Evolutionary conservation across 2,329 filamentous ascomycete genomes (phyloP), one percentile per base, ranked within the genome.

Genomic region (Phymatotrichopsis omnivora): DNA sequence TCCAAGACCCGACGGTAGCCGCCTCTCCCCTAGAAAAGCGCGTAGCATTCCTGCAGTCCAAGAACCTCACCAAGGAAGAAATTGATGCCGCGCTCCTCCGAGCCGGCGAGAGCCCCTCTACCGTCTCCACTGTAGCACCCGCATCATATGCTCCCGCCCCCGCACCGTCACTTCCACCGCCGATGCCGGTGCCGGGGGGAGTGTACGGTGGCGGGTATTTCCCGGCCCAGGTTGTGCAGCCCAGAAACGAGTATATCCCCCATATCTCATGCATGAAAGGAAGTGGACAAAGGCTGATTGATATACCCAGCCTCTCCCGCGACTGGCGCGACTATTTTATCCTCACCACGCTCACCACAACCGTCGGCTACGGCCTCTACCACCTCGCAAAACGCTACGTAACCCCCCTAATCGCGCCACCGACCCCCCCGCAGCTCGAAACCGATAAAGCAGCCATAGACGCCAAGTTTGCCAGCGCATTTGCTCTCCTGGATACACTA

Each of bases 241-340:
- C 23, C 44, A 44, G 33, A 24, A 22, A 7, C 39, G 27, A 11
- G 19, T 23, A 14, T n/a, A 12, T 28, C 29, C 20, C 29, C 20
- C 29, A 28, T n/a, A 11, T 7, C 7, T 4, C n/a, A 16, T 38
- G 11, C 10, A 30, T 11, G 27, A 29, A 12, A 31, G 19, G 27
- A 14, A 19, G 20, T 19, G 20, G 39, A 6, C 30, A 17, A 22
- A 17, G 28, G 42, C 42, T 45, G 29, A 45, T 35, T 12, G 43
- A 60, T 60, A 17, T 45, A 39, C 31, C 41, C 46, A 28, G 12
- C 30, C n/a, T n/a, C n/a, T n/a, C n/a, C n/a, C 54, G 91, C 60
- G 91, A 98, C 66, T 98, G 91, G 91, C 76, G 93, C 51, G 91
- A 98, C 62, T 96, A 86, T 83, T 98, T 98, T 66, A 96, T 98